These are phyloP conservation scores for Trametopsis cervina DNA, from an alignment of 768 basidiomycete species.

Conservation along the genomic window DNA sequence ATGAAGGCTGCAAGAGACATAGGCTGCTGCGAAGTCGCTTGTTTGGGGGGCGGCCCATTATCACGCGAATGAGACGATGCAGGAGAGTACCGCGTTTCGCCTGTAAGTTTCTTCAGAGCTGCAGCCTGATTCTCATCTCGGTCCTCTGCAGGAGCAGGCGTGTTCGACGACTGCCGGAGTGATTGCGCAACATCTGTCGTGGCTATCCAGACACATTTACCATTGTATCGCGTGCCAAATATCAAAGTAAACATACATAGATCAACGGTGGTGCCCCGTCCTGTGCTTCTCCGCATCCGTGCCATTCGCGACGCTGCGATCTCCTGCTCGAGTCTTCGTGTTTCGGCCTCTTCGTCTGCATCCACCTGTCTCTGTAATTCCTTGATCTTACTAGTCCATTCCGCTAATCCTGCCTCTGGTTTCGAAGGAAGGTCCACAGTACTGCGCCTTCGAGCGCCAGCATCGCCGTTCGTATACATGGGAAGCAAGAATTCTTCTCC, in stretches of 20 bases:
- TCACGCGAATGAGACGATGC: not conserved
- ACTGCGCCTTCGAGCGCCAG: conserved; percentile 18
- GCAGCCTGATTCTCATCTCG: conserved; percentile 38
- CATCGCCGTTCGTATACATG: not conserved
- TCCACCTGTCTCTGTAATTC: conserved; percentile 77
- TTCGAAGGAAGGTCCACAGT: conserved; percentile 25
- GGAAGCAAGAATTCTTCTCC: no score
- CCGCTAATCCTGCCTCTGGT: conserved; percentile 62
- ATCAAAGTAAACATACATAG: conserved; percentile 34
- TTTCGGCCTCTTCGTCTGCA: conserved; percentile 72
- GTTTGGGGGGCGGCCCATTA: not conserved
- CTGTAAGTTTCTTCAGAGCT: conserved; percentile 40
- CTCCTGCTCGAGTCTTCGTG: conserved; percentile 54
- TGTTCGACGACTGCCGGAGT: conserved; percentile 16
- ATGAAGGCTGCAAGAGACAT: conserved; percentile 80
- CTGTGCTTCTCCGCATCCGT: conserved; percentile 35
- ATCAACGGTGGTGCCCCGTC: conserved; percentile 34
- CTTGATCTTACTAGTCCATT: conserved; percentile 79
- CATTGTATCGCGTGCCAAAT: not conserved
- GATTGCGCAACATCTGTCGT: conserved; percentile 20
- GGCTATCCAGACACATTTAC: conserved; percentile 8
- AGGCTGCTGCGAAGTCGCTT: conserved; percentile 19
- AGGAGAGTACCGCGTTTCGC: conserved; percentile 12
- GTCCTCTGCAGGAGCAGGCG: conserved; percentile 20
- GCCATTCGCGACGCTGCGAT: conserved; percentile 45